phyloP scores from a whole-genome alignment of 2,329 filamentous ascomycete species.

The Penicillium brevicompactum region DNA sequence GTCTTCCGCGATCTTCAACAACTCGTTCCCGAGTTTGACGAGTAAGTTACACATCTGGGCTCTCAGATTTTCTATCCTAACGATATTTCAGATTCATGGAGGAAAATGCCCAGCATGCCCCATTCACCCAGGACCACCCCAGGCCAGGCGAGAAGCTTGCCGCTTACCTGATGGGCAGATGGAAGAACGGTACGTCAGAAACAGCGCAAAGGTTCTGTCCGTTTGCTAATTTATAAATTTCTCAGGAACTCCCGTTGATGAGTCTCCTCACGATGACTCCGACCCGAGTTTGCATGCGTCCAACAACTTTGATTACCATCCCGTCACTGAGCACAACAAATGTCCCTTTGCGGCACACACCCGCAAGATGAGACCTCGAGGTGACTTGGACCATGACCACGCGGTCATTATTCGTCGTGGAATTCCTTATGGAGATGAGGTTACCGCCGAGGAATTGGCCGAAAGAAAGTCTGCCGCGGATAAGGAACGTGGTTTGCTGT shows the following conservation, averaged over 20 bases:
- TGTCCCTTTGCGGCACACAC: conserved; percentile 53
- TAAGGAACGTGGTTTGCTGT: conserved; percentile 49
- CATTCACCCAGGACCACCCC: conserved; percentile 22
- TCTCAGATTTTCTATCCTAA: background rate
- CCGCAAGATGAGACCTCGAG: conserved; percentile 51
- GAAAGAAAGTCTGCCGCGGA: conserved; percentile 23
- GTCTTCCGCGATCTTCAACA: conserved; percentile 49
- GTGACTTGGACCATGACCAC: conserved; percentile 33
- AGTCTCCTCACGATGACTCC: conserved; percentile 33
- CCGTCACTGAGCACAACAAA: conserved; percentile 30
- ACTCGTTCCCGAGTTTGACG: conserved; percentile 49
- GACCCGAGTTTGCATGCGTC: conserved; percentile 35
- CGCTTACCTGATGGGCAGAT: conserved; percentile 48
- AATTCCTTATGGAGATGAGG: conserved; percentile 47
- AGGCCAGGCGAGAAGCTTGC: conserved; percentile 37
- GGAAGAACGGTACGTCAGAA: conserved; percentile 39
- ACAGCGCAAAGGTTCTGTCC: background rate
- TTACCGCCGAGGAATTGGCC: conserved; percentile 36
- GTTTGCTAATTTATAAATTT: background rate
- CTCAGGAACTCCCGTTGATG: conserved; percentile 38
- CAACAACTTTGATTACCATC: conserved; percentile 44
- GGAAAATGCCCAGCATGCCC: conserved; percentile 25
- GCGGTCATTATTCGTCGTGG: conserved; percentile 48
- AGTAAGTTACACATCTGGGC: conserved; percentile 10
- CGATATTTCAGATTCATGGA: conserved; percentile 37